These are phyloP conservation scores for Cymodocea nodosa DNA, from an alignment of 116 monocot species.

Conservation along the genomic window DNA sequence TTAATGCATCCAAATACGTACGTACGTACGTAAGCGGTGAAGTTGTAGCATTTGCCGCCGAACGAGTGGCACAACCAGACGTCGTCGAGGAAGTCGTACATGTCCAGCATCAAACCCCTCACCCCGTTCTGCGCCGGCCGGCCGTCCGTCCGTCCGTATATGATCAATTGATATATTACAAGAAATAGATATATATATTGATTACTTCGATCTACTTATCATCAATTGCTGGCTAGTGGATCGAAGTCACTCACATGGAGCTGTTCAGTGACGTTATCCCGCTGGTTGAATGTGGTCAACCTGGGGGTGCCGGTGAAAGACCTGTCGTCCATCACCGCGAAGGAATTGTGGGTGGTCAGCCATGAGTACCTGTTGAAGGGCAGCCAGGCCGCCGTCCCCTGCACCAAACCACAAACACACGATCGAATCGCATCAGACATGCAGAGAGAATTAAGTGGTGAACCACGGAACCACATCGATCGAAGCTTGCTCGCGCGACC, in stretches of 20 bases:
- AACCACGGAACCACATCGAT: no score
- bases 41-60: constrained; percentile 63
- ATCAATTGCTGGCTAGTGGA: no score
- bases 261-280: constrained; percentile 74
- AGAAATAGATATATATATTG: constrained; percentile 1
- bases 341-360: constrained; percentile 97
- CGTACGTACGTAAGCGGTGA: constrained; percentile 79
- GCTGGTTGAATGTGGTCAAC: constrained; percentile 55
- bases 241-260: constrained; percentile 65
- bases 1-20: no score
- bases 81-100: constrained; percentile 75
- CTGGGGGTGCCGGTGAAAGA: constrained; percentile 16
- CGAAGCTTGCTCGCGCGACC: no score
- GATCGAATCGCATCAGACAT: background rate
- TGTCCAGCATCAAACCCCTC: constrained; percentile 82
- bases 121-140: constrained; percentile 90
- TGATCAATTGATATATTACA: background rate
- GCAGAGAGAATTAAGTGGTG: background rate
- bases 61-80: constrained; percentile 94
- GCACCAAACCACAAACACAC: background rate
- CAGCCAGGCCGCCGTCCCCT: constrained; percentile 5
- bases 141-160: no score
- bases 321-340: constrained; percentile 26
- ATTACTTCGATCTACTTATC: no score
- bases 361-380: constrained; percentile 86